Evolutionary conservation across 1,284 basidiomycete genomes (phyloP), one percentile per base, ranked within the genome.

Genomic region (Marasmius tenuissimus): DNA sequence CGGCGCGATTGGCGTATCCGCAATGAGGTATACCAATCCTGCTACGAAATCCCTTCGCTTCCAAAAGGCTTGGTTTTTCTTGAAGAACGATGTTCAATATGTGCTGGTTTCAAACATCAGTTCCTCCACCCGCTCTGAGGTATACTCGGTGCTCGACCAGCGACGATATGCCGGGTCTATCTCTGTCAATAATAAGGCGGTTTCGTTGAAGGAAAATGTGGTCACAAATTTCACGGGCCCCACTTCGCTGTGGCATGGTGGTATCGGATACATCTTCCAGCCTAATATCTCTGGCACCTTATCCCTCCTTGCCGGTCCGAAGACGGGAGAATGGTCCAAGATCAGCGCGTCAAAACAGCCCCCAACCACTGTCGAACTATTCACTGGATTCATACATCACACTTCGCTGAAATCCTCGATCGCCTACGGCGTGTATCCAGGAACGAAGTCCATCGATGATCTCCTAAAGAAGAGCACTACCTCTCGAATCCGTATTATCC

Each of bases 21-120:
- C 78, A 18, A 88, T 89, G 86, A 76, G 80, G 52, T 89, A 82
- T 71, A 84, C 80, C 37, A 89, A 89, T 67, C 87, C 88, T 1
- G 61, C 74, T 49, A 87, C 86, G 4, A 69, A 74, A n/a, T 70
- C 79, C 4, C 70, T 91, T 50, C 73, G 74, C 61, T 92, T 83
- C 80, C 85, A 86, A 67, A 91, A 91, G 72, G 81, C 83, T 0
- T 89, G 85, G 85, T 89, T 90, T 75, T 90, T 88, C 81, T 78
- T 92, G 62, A 80, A 85, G 56, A 75, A 82, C 65, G 82, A 86
- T 67, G 76, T 86, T 40, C 82, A 87, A 68, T 81, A 83, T 66
- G 84, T 91, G 65, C 85, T 86, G 78, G 71, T 89, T 40, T 77
- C 85, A 18, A 74, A 74, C 54, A 72, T 88, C 59, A 71, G 73